These are phyloP conservation scores for Brachypodium distachyon DNA, from an alignment of 202 grass and related monocot species.

Conservation along the genomic window DNA sequence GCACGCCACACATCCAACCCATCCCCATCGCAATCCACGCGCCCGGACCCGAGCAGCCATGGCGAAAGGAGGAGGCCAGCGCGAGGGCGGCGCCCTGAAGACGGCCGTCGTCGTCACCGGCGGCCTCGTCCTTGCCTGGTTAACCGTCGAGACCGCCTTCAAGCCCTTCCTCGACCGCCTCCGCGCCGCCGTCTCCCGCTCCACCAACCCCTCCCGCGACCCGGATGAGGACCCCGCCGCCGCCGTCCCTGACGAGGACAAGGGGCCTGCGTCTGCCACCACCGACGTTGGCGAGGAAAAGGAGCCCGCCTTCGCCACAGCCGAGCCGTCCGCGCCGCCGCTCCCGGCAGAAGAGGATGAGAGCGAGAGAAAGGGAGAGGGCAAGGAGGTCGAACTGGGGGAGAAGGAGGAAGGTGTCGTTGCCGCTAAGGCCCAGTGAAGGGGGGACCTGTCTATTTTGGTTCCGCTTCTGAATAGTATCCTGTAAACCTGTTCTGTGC, in stretches of 20 bases:
- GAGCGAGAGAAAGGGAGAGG: conserved; percentile 6
- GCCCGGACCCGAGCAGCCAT: conserved; percentile 27
- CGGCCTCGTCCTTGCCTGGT: conserved; percentile 65
- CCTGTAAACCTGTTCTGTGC: conserved; percentile 20
- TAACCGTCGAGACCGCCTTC: conserved; percentile 83
- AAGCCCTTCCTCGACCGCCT: conserved; percentile 73
- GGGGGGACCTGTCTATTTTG: not conserved
- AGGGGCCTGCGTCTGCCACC: not conserved
- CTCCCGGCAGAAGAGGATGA: not conserved
- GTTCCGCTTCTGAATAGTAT: conserved; percentile 21
- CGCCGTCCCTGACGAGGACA: conserved; percentile 1
- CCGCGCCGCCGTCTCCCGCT: conserved; percentile 54
- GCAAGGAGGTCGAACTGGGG: conserved; percentile 3
- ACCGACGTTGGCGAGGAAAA: not conserved
- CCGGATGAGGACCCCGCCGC: conserved; percentile 43
- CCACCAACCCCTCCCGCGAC: conserved; percentile 45
- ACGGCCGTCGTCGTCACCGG: conserved; percentile 67
- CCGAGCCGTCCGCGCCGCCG: conserved; percentile 33
- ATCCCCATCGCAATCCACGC: conserved; percentile 14
- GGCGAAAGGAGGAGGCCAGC: conserved; percentile 40
- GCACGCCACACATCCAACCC: not conserved
- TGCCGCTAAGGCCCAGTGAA: conserved; percentile 30
- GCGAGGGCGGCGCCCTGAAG: conserved; percentile 60
- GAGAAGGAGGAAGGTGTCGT: conserved; percentile 19
- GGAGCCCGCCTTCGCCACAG: not conserved